phyloP scores from a whole-genome alignment of 2,329 filamentous ascomycete species.

The Monosporascus sp. region DNA sequence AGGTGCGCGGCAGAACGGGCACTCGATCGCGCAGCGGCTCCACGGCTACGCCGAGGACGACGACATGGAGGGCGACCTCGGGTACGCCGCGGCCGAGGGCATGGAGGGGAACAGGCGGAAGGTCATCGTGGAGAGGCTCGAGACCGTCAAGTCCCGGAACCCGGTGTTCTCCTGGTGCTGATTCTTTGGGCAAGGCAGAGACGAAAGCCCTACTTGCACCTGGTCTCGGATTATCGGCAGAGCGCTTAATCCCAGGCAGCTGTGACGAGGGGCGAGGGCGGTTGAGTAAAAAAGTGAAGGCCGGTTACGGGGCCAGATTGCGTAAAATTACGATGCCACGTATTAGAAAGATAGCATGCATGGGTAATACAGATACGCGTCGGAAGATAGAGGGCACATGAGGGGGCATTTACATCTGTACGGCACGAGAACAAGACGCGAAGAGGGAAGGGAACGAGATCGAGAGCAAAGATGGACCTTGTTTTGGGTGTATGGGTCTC shows the following conservation, averaged over 20 bases:
- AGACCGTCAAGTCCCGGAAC: conserved; percentile 91
- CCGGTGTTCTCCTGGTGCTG: conserved; percentile 98
- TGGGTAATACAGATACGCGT: neutral
- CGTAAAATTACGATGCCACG: neutral
- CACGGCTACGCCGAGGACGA: conserved; percentile 50
- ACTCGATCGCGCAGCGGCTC: conserved; percentile 48
- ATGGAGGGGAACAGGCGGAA: conserved; percentile 88
- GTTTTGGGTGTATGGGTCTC: neutral
- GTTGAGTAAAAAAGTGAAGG: neutral
- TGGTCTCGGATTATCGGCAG: neutral
- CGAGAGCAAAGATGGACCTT: neutral
- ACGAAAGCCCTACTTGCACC: too few species aligned
- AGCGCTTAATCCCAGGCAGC: neutral
- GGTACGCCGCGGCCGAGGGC: conserved; percentile 88
- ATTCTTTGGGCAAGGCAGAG: conserved; percentile 11
- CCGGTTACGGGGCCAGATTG: neutral
- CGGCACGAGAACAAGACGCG: neutral
- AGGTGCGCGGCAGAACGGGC: conserved; percentile 39
- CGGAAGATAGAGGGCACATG: neutral
- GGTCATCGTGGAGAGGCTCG: conserved; percentile 93
- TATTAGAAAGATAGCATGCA: neutral
- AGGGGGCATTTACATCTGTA: neutral
- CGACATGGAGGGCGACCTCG: conserved; percentile 84
- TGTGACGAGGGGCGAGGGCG: neutral
- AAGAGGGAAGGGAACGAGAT: neutral